These are phyloP conservation scores for Neopestalotiopsis clavispora DNA, from an alignment of 2,329 filamentous ascomycete genomes.

Conservation along the genomic window DNA sequence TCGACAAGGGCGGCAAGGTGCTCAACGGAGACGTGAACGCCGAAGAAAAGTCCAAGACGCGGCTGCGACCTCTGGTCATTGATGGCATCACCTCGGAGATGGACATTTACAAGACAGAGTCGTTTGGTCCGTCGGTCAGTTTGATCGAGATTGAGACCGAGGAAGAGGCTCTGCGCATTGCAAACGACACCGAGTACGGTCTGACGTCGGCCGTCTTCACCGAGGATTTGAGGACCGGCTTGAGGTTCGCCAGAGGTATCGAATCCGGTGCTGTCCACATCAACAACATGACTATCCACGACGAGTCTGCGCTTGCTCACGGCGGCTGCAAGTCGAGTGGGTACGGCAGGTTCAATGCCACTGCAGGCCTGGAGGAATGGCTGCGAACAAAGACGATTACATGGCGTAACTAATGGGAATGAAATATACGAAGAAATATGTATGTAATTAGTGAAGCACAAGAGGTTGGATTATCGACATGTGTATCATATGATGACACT, in stretches of 20 bases:
- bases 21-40: slow-evolving; percentile 53
- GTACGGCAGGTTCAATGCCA: slow-evolving; percentile 46
- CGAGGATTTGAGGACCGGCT: slow-evolving; percentile 57
- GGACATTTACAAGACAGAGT: slow-evolving; percentile 69
- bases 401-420: slow-evolving; percentile 26
- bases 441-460: background rate
- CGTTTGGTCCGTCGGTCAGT: slow-evolving; percentile 69
- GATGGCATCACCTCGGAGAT: slow-evolving; percentile 66
- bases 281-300: slow-evolving; percentile 48
- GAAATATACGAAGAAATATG: background rate
- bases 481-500: background rate
- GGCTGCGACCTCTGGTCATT: slow-evolving; percentile 64
- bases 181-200: slow-evolving; percentile 74
- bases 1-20: slow-evolving; percentile 61
- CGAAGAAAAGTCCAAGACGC: slow-evolving; percentile 41
- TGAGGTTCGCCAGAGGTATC: slow-evolving; percentile 57
- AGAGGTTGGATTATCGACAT: no score
- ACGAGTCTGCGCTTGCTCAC: slow-evolving; percentile 47
- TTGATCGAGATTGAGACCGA: slow-evolving; percentile 62
- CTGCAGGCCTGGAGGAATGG: slow-evolving; percentile 36
- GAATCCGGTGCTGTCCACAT: slow-evolving; percentile 58
- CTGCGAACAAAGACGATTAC: slow-evolving; percentile 38
- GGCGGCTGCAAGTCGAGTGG: slow-evolving; percentile 47
- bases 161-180: slow-evolving; percentile 67
- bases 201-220: slow-evolving; percentile 70